Conservation (phyloP, 371 early-diverging fungal genomes). For the Lichtheimia ramosa region DNA sequence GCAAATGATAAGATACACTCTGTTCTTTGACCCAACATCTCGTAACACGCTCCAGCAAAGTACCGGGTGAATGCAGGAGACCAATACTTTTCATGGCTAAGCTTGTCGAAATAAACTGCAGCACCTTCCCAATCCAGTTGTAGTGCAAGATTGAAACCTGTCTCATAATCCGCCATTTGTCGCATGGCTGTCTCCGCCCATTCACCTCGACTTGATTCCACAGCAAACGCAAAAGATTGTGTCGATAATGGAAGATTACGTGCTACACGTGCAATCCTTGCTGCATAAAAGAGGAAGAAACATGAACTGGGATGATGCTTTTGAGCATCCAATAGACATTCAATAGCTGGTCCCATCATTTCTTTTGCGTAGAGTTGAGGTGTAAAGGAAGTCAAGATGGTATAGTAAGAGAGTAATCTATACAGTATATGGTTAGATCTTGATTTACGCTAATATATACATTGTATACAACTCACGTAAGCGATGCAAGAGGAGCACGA, state of each 20-base stretch:
- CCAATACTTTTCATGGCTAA: slow-evolving; percentile 57
- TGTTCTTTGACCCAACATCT: slow-evolving; percentile 49
- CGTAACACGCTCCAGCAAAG: slow-evolving; percentile 58
- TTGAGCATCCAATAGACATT: slow-evolving; percentile 57
- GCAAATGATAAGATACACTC: slow-evolving; percentile 55
- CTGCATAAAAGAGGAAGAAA: slow-evolving; percentile 61
- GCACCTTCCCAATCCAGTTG: slow-evolving; percentile 57
- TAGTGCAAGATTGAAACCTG: slow-evolving; percentile 59
- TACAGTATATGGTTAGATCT: neutral
- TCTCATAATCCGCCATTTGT: slow-evolving; percentile 58
- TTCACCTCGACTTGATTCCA: slow-evolving; percentile 54
- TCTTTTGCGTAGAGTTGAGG: slow-evolving; percentile 44
- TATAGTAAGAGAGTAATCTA: slow-evolving; percentile 49
- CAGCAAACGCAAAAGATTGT: slow-evolving; percentile 50
- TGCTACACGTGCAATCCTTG: slow-evolving; percentile 53
- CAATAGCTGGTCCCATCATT: slow-evolving; percentile 49
- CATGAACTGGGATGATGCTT: slow-evolving; percentile 56
- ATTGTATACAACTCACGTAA: slow-evolving; percentile 40
- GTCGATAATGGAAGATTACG: slow-evolving; percentile 53
- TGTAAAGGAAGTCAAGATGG: slow-evolving; percentile 51
- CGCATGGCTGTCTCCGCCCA: slow-evolving; percentile 57
- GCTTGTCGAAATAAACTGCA: slow-evolving; percentile 40
- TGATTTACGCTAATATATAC: too few relatives aligned
- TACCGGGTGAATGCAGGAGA: slow-evolving; percentile 56
- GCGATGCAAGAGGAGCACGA: slow-evolving; percentile 57